These are phyloP conservation scores for Cercospora zeina DNA, from an alignment of 2,329 filamentous ascomycete species.

Conservation along the genomic window DNA sequence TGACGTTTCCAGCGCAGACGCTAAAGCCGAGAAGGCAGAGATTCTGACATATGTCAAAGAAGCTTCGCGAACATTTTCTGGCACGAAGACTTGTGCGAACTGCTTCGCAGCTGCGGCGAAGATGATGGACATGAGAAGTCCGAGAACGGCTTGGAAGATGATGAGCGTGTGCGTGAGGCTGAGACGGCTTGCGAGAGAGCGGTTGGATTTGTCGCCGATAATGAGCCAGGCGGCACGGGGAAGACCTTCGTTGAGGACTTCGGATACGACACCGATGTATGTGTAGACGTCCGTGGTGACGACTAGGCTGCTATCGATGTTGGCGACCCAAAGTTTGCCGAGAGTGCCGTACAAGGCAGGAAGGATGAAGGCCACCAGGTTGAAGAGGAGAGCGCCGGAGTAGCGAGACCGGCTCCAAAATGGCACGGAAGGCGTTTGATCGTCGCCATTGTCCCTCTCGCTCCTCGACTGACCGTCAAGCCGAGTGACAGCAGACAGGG, in stretches of 20 bases:
- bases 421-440: not conserved
- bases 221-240: conserved; percentile 67
- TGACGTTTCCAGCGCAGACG: conserved; percentile 63
- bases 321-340: conserved; percentile 69
- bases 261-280: conserved; percentile 66
- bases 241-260: conserved; percentile 72
- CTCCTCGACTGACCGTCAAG: not conserved
- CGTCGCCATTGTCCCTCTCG: not conserved
- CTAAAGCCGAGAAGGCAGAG: conserved; percentile 62
- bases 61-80: conserved; percentile 55
- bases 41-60: conserved; percentile 67
- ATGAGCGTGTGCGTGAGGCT: conserved; percentile 62
- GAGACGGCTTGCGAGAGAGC: conserved; percentile 54
- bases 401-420: conserved; percentile 45
- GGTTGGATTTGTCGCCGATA: conserved; percentile 64
- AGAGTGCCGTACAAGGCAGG: conserved; percentile 68
- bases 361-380: conserved; percentile 62
- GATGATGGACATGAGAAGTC: conserved; percentile 60
- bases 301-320: conserved; percentile 63
- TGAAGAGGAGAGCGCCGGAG: conserved; percentile 61
- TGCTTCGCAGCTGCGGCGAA: conserved; percentile 57
- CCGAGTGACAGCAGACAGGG: not conserved
- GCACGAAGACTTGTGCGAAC: conserved; percentile 65
- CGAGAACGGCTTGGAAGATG: conserved; percentile 56
- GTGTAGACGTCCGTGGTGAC: conserved; percentile 67